These are phyloP conservation scores for Solanum bulbocastanum DNA, from an alignment of 257 asterid species.

Conservation along the genomic window DNA sequence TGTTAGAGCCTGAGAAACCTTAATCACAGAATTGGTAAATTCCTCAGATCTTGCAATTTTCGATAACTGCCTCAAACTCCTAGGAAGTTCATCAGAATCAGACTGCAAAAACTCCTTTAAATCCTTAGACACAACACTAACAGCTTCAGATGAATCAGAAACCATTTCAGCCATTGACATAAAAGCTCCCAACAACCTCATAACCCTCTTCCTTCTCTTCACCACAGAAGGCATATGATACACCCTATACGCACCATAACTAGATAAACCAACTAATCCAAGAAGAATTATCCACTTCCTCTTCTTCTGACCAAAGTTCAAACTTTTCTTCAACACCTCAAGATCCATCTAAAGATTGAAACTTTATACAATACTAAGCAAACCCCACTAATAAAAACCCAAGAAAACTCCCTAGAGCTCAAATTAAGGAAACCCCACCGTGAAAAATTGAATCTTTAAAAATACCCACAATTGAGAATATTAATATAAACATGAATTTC, in stretches of 20 bases:
- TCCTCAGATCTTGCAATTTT: conserved; percentile 68
- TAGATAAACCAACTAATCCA: conserved; percentile 67
- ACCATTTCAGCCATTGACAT: conserved; percentile 64
- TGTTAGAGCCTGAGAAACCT: conserved; percentile 50
- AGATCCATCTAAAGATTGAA: conserved; percentile 33
- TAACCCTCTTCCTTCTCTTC: conserved; percentile 43
- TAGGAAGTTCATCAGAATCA: conserved; percentile 79
- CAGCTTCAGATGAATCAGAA: conserved; percentile 67
- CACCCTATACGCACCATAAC: conserved; percentile 65
- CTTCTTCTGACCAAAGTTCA: conserved; percentile 44
- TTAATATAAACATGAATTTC: conserved; percentile 10
- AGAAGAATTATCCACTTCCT: conserved; percentile 59
- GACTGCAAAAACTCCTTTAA: conserved; percentile 75
- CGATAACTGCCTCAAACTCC: conserved; percentile 71
- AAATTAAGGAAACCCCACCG: conserved; percentile 19
- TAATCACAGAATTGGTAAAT: conserved; percentile 37
- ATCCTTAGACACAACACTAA: conserved; percentile 63
- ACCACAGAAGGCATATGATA: conserved; percentile 64
- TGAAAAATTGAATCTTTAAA: not conserved
- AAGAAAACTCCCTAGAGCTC: conserved; percentile 14
- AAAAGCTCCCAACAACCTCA: conserved; percentile 49
- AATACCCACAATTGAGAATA: not conserved
- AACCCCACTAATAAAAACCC: not conserved
- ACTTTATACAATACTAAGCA: not conserved
- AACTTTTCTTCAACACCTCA: conserved; percentile 42